Evolutionary conservation across 176 grass and related monocot species (phyloP).

Genomic region (Aegilops longissima): DNA sequence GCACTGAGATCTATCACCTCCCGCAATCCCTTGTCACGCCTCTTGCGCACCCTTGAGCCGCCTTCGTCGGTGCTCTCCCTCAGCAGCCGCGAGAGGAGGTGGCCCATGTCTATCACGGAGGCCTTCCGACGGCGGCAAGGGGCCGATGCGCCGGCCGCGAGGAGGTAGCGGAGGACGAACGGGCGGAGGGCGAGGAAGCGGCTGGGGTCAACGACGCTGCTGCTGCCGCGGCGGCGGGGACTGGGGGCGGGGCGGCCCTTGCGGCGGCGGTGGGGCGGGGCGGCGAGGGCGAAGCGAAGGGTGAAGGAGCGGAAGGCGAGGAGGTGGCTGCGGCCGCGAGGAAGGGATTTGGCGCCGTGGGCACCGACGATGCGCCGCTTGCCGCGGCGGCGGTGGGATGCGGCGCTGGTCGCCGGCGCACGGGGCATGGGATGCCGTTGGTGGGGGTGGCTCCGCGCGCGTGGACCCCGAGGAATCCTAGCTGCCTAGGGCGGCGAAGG

Average conservation of each 20-base stretch:
- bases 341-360: background rate
- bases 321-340: background rate
- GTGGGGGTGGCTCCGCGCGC: background rate
- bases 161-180: slow-evolving; percentile 27
- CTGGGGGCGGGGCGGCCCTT: background rate
- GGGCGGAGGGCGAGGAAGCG: slow-evolving; percentile 29
- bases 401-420: background rate
- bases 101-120: slow-evolving; percentile 35
- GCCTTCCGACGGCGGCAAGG: slow-evolving; percentile 16
- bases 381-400: background rate
- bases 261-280: background rate
- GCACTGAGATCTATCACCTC: slow-evolving; percentile 34
- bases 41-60: slow-evolving; percentile 13
- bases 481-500: background rate
- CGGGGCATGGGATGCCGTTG: background rate
- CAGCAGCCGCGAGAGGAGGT: background rate
- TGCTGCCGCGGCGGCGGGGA: background rate
- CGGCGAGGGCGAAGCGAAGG: background rate
- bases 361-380: background rate
- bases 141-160: background rate
- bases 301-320: background rate
- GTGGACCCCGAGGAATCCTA: background rate
- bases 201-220: background rate
- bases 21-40: background rate
- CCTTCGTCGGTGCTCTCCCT: slow-evolving; percentile 3